Evolutionary conservation across 306 rosid genomes (phyloP).

Genomic region (Dryas drummondii): DNA sequence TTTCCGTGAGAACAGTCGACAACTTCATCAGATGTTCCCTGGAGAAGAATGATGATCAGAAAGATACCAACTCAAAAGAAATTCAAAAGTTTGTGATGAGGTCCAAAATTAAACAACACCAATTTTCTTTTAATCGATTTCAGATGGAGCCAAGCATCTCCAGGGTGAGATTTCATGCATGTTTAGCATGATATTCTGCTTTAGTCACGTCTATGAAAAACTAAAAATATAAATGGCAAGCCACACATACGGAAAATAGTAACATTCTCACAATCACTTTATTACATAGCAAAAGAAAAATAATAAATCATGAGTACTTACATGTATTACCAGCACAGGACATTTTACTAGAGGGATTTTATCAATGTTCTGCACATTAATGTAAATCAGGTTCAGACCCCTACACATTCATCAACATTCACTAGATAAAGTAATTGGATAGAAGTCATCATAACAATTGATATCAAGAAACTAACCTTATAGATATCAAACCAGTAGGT

Average conservation of each 20-base stretch:
- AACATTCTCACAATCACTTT: conserved; percentile 7
- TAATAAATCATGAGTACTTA: conserved; percentile 38
- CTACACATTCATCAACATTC: neutral
- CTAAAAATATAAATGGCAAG: neutral
- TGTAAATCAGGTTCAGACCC: conserved; percentile 29
- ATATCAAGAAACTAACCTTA: conserved; percentile 53
- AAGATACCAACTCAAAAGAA: neutral
- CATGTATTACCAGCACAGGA: conserved; percentile 84
- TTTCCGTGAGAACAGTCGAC: conserved; percentile 91
- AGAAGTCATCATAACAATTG: neutral
- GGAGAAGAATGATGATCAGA: conserved; percentile 19
- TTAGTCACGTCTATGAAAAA: neutral
- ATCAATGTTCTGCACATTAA: conserved; percentile 77
- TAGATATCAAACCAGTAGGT: conserved; percentile 93
- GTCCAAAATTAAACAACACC: neutral
- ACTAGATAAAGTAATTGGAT: neutral
- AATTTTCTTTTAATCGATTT: neutral
- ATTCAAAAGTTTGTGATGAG: neutral
- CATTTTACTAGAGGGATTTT: conserved; percentile 81
- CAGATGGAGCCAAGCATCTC: neutral
- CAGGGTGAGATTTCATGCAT: neutral
- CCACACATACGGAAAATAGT: neutral
- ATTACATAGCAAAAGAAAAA: conserved; percentile 18
- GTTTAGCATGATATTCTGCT: neutral
- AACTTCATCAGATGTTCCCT: conserved; percentile 90